Evolutionary conservation across 2,329 filamentous ascomycete species (phyloP), one percentile per base, ranked within the genome.

Genomic region (Penicillium thymicola): DNA sequence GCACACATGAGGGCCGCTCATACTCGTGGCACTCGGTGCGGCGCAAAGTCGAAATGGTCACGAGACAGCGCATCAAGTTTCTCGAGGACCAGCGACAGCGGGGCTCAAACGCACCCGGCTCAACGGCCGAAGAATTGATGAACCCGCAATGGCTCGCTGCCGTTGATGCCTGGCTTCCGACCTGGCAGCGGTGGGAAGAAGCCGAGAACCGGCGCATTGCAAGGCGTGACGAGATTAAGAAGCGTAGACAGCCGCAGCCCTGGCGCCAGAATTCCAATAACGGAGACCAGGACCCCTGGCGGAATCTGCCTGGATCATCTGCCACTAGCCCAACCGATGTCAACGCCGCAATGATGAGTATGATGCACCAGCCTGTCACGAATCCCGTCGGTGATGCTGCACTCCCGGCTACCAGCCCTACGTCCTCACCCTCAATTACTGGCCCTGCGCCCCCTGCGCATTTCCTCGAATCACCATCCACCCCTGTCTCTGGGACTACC

Each of bases 21-120:
- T 76, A 76, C 57, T 75, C 72, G 23, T 76, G 74, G 74, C 73
- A 76, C 45, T 76, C 73, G 18, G 74, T 76, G 27, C 73, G 74
- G 16, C 68, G 74, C 28, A 76, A 75, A 57, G 74, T 76, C 18
- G 74, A 76, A 58, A 46, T 71, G 25, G 71, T 75, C 7, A 75
- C 74, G 21, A 75, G 75, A 45, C 73, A 75, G 59, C 69, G 74
- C 10, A 72, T 75, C 54, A 73, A 75, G 58, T 74, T 72, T 45
- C 65, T 75, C 0, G 68, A 72, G 9, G 73, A 74, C 2, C 66
- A 71, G 59, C 49, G 58, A 54, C 41, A 58, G 25, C 40, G 65
- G 1, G 55, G 52, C 4, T 16, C 49, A 21, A 59, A 46, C 23
- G 38, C 52, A 7, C n/a, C 45, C 18, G 40, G 45, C 23, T 54